These are phyloP conservation scores for Suhomyces wounanorum DNA, from an alignment of 1,139 yeast genomes.

Conservation along the genomic window DNA sequence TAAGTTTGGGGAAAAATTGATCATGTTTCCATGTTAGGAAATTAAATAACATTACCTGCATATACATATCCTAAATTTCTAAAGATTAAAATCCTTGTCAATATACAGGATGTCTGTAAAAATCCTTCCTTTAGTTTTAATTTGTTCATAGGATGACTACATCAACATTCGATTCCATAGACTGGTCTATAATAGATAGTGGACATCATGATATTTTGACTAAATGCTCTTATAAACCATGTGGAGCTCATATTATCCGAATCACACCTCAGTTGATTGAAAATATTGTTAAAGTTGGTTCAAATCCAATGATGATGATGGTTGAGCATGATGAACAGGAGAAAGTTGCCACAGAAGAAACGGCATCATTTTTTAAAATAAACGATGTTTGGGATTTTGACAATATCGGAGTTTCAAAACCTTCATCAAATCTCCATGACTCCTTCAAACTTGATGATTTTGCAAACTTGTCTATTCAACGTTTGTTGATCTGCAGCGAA, in stretches of 20 bases:
- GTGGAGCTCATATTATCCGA: constrained; percentile 40
- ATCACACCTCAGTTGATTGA: constrained; percentile 20
- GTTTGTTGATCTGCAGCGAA: constrained; percentile 66
- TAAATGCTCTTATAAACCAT: constrained; percentile 40
- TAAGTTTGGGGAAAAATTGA: background rate
- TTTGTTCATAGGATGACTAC: background rate
- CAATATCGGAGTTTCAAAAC: constrained; percentile 70
- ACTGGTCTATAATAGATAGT: constrained; percentile 3
- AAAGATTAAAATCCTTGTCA: too few species aligned
- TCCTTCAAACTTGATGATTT: constrained; percentile 9
- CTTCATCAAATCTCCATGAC: constrained; percentile 30
- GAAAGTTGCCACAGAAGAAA: constrained; percentile 6
- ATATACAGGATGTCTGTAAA: too few species aligned
- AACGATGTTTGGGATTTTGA: constrained; percentile 76
- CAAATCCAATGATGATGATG: constrained; percentile 32
- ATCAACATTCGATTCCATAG: constrained; percentile 5
- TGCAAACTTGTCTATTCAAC: constrained; percentile 32
- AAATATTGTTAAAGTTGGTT: constrained; percentile 16
- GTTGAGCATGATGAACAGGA: constrained; percentile 8
- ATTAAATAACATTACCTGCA: background rate
- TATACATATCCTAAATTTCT: too few species aligned
- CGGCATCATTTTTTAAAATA: constrained; percentile 32
- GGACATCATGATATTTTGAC: constrained; percentile 16
- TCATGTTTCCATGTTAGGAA: background rate
- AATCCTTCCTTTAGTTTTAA: background rate